A percentile compares a stretch with the other conserved stretches of the same genome.
Conservation (phyloP, 202 grass and related monocot genomes). For the Eragrostis tef region DNA sequence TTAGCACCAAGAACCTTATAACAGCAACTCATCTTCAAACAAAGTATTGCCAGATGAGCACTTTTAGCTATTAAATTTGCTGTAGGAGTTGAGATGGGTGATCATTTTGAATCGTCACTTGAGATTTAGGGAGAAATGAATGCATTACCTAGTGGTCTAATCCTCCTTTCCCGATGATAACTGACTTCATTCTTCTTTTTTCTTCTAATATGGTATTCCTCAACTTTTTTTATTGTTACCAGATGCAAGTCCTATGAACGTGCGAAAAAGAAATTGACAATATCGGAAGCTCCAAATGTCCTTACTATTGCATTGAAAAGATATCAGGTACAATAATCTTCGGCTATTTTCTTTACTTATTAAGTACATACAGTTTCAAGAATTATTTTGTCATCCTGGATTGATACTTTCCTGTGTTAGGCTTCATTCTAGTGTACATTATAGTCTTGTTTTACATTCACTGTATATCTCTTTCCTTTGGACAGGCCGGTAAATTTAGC, state of each 20-base stretch:
- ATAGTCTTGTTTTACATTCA: no score
- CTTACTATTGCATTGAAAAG: conserved; percentile 92
- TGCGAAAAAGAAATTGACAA: conserved; percentile 88
- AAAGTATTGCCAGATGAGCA: conserved; percentile 28
- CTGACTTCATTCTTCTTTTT: conserved; percentile 30
- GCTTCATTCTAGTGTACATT: no score
- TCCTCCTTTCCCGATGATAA: conserved; percentile 4
- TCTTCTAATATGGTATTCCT: conserved; percentile 24
- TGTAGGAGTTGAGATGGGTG: conserved; percentile 31
- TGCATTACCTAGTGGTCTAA: conserved; percentile 5
- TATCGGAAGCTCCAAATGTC: conserved; percentile 91
- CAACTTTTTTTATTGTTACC: conserved; percentile 34
- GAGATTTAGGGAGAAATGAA: conserved; percentile 17
- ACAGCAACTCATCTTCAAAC: conserved; percentile 33
- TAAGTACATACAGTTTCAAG: no score
- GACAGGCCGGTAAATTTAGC: conserved; percentile 74
- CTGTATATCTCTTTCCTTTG: conserved; percentile 25
- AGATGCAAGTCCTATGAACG: conserved; percentile 91
- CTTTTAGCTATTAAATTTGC: conserved; percentile 10
- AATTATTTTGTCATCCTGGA: no score
- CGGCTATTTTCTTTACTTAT: no score
- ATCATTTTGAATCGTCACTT: conserved; percentile 18
- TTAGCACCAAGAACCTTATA: conserved; percentile 9
- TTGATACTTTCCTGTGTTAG: no score
- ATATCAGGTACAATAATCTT: conserved; percentile 73